Evolutionary conservation across 805 yeast species (phyloP), one percentile per base, ranked within the genome.

Genomic region (Tetrapisispora iriomotensis): DNA sequence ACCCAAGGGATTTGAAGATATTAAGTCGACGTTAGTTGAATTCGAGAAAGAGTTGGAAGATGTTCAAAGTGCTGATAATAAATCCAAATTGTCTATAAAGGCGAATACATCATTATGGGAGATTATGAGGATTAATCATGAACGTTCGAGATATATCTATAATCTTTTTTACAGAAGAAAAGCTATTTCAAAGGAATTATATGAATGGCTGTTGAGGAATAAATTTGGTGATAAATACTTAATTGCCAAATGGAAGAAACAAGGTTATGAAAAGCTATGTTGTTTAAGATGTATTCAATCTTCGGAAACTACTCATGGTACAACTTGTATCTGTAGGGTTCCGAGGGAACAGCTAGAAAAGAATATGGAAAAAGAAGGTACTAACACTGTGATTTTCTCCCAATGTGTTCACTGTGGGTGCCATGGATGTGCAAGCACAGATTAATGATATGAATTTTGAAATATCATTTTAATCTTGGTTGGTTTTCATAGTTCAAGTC

Each of bases 381-480:
- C 47, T 38, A 43, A 47, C 30, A 36, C 51, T 6, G 47, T 51
- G 7, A 58, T 62, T 26, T 65, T 66, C 43, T 64, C 72, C 12
- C 72, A 78, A 47, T 85, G 94, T 57, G 69, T 80, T 6, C 82
- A 79, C 23, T 85, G 95, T 65, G 95, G 95, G 0, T 85, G 95
- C 51, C 65, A 70, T 44, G 95, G 95, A 6, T 85, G 95, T 56
- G 74, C 90, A 2, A 80, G 87, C 51, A 70, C 76, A 15, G 92
- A 82, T 54, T 83, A 53, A 60, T 13, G 13, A 20, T 22, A n/a
- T 4, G 4, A 10, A 15, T 28, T 19, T 15, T 3, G 30, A 14
- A 15, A n/a, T n/a, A n/a, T n/a, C n/a, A n/a, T n/a, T n/a, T n/a
- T n/a, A n/a, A n/a, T n/a, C n/a, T n/a, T n/a, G n/a, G n/a, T n/a